Evolutionary conservation across 1,284 basidiomycete genomes (phyloP), one percentile per base, ranked within the genome.

Genomic region (Pseudozyma sp.): DNA sequence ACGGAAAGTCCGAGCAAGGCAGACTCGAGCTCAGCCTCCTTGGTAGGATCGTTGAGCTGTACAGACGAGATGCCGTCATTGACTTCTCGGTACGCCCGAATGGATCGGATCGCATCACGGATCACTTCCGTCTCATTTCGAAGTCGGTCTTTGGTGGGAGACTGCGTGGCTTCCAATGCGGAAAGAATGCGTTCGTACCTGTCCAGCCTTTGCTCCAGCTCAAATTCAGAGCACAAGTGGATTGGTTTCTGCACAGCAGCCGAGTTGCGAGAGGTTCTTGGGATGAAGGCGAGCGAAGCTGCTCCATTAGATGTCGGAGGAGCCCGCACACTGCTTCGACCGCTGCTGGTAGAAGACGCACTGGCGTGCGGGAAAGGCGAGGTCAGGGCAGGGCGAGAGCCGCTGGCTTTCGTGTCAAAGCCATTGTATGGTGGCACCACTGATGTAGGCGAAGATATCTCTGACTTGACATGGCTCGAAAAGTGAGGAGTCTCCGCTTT

Each of bases 141-240:
- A 21, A 75, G 57, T n/a, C 72, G 63, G 14, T 58, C 59, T 44
- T 59, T 63, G 39, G 64, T 70, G 8, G 59, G 63, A 12, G 52
- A 49, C 31, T 51, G 68, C 1, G 57, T 59, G 12, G 54, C 39
- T 35, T 68, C 56, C 6, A 70, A 45, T 0, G 72, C 57, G 31
- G 72, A 56, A 16, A 75, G 72, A 25, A 75, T 70, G 54, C 72
- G 68, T 34, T 75, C 52, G 43, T 70, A 67, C 42, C 72, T 68
- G 49, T 75, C 72, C n/a, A 75, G 61, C 35, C 69, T 66, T 54
- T 75, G 68, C 51, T 70, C 72, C 51, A 75, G 72, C 52, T 75
- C 72, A 19, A 75, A 75, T 31, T 75, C 72, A 25, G 62, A 71
- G 40, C 72, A 75, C 14, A 57, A 60, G 16, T 67, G 64, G 36